Evolutionary conservation across 208 protist species (phyloP).

Genomic region (Crithidia fasciculata): DNA sequence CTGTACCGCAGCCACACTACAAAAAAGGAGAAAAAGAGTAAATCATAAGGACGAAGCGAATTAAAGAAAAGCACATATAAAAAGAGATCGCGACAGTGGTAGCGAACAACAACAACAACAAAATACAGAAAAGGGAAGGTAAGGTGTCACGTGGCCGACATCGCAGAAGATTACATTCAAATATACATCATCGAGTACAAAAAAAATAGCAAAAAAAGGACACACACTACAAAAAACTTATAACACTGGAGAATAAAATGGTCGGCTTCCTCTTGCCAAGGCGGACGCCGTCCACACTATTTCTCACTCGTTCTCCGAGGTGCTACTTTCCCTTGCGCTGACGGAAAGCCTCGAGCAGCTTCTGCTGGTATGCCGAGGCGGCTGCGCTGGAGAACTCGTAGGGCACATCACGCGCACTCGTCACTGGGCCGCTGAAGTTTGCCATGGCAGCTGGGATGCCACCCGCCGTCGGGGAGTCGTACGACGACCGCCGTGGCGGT

Average conservation of each 20-base stretch:
- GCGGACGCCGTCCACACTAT: no score
- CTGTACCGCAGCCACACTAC: no score
- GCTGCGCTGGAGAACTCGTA: conserved; percentile 76
- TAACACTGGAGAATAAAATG: conserved; percentile 1
- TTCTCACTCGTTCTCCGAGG: no score
- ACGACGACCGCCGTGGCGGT: conserved; percentile 10
- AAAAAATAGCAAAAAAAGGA: background rate
- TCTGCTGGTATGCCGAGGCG: conserved; percentile 82
- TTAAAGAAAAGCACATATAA: no score
- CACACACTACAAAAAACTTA: background rate
- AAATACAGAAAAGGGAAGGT: no score
- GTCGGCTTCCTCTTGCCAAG: background rate
- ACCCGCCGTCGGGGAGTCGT: conserved; percentile 14
- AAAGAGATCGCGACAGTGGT: no score
- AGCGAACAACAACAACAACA: no score
- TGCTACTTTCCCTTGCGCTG: conserved; percentile 30
- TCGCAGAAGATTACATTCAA: no score
- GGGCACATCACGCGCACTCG: conserved; percentile 48
- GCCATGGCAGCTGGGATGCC: conserved; percentile 20
- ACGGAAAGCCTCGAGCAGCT: conserved; percentile 80
- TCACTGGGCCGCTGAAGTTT: conserved; percentile 27
- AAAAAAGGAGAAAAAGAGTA: no score
- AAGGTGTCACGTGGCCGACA: no score
- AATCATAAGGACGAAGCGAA: no score
- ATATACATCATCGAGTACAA: background rate